Base-by-base conservation (phyloP, 2,329 filamentous ascomycete genomes). In the Nigrograna mackinnonii region DNA sequence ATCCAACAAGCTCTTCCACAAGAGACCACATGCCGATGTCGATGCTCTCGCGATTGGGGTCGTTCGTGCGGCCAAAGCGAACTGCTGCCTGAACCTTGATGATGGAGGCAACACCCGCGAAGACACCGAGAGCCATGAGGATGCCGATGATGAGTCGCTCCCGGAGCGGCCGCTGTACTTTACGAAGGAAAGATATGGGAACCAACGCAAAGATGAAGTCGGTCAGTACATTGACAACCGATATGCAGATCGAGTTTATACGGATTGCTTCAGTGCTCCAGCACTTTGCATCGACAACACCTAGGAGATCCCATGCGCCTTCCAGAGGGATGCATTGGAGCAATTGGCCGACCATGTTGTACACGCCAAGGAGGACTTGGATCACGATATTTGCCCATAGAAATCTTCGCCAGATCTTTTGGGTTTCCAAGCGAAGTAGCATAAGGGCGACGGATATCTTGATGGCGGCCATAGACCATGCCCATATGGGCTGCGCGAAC, bases 161-260 rank as follows among this genome's bases (percentile, higher is more conserved):
- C 11, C 52, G 52, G 9, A 54, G 36, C 11, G 54, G 54, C 17
- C 46, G 42, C 14, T 51, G 43, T 7, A 58, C 44, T 18, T 58
- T 55, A 4, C 50, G 44, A 16, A 58, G 44, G 42, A 55, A 58
- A 9, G 44, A 47, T 13, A 58, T 50, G 0, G 52, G 52, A 3
- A 58, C 24, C 2, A 55, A 33, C 5, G 54, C 43, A 42, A 55
- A 43, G 30, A 55, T 39, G 39, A 52, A 47, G 32, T 58, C 52
- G 17, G 50, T 54, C 6, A 41, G 17, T 31, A 56, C 41, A 28
- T 47, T 47, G 38, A 54, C 20, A 21, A 39, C 31, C 14, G 54
- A 48, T 5, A 49, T 37, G 17, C 35, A 31, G 32, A 46, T 36
- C 14, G 46, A 26, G 42, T 47, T 55, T 9, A 35, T 28, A 5